These are phyloP conservation scores for Cercophora scortea DNA, from an alignment of 495 filamentous ascomycete species.

Conservation along the genomic window DNA sequence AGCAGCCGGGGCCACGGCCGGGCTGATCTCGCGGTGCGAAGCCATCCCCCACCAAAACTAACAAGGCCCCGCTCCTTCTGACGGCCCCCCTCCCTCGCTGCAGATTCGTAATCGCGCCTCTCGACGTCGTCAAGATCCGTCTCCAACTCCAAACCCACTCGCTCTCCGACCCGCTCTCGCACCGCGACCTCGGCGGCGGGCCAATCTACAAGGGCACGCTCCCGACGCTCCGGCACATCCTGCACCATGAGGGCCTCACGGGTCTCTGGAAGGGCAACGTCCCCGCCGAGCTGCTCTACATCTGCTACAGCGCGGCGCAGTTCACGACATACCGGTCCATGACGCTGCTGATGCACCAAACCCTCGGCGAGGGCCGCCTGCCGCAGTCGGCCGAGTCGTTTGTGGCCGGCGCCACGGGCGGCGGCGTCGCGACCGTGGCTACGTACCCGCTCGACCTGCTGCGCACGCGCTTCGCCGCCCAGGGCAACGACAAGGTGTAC, in stretches of 20 bases:
- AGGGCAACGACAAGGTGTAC: conserved; percentile 81
- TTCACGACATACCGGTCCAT: conserved; percentile 81
- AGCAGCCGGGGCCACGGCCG: conserved; percentile 77
- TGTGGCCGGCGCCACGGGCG: conserved; percentile 70
- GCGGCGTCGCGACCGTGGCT: conserved; percentile 67
- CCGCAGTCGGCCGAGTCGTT: conserved; percentile 58
- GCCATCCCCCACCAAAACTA: not conserved
- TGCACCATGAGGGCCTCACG: conserved; percentile 70
- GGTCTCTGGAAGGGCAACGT: conserved; percentile 98
- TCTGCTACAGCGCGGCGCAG: conserved; percentile 80
- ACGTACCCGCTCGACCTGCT: conserved; percentile 95
- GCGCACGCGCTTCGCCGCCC: conserved; percentile 89
- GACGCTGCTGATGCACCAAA: conserved; percentile 49
- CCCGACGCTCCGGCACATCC: conserved; percentile 66
- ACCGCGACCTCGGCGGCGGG: conserved; percentile 39
- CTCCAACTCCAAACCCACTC: conserved; percentile 85
- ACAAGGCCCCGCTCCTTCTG: not conserved
- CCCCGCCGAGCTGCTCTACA: conserved; percentile 87
- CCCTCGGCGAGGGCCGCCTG: conserved; percentile 26
- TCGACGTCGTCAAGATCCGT: conserved; percentile 96
- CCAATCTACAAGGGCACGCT: conserved; percentile 75
- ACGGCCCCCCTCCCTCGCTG: not conserved
- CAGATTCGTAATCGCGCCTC: conserved; percentile 83
- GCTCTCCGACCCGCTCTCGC: conserved; percentile 56
- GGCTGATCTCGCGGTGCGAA: conserved; percentile 77